phyloP scores from a whole-genome alignment of 805 yeast species.

The Blastobotrys muscicola region DNA sequence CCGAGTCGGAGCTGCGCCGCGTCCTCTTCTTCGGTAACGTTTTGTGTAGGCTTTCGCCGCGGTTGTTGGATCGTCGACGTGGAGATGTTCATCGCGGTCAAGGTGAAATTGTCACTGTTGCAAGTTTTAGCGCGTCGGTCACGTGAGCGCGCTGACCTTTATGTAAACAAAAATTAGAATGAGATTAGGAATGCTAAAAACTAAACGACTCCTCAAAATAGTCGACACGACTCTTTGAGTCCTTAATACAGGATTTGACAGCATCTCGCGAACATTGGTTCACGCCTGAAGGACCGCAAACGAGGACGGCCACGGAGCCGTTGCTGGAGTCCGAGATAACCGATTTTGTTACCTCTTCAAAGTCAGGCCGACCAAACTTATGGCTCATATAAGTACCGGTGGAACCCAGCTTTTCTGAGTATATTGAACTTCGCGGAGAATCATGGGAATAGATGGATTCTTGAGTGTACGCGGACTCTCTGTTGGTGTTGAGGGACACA shows the following conservation, averaged over 20 bases:
- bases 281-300: constrained; percentile 56
- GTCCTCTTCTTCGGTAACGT: constrained; percentile 82
- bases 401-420: too few relatives aligned
- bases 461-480: not conserved
- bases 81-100: constrained; percentile 61
- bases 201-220: constrained; percentile 58
- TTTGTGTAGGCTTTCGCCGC: constrained; percentile 56
- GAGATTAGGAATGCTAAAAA: constrained; percentile 37
- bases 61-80: constrained; percentile 81
- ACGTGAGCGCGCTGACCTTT: too few relatives aligned
- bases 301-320: constrained; percentile 21
- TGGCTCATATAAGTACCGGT: constrained; percentile 30
- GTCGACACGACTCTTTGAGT: constrained; percentile 41
- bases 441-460: not conserved
- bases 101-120: too few relatives aligned
- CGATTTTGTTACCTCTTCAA: not conserved
- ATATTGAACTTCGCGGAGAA: not conserved
- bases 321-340: not conserved
- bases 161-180: too few relatives aligned
- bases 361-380: constrained; percentile 12
- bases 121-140: too few relatives aligned
- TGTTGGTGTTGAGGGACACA: constrained; percentile 10
- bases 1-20: constrained; percentile 83
- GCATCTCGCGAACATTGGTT: constrained; percentile 51
- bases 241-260: constrained; percentile 37